Evolutionary conservation across 805 yeast genomes (phyloP).

Genomic region (Pichia cabralensis): DNA sequence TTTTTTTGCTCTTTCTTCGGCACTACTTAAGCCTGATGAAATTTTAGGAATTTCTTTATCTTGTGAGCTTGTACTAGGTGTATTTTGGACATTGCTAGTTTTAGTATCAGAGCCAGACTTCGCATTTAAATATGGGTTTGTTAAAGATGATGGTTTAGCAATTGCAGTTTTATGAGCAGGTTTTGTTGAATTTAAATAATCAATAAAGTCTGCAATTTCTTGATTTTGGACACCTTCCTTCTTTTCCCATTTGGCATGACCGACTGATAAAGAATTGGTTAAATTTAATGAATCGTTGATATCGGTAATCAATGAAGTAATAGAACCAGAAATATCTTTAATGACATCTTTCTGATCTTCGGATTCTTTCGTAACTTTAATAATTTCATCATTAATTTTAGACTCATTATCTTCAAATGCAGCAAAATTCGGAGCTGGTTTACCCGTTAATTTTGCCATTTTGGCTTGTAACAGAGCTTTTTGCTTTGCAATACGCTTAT

Average conservation of each 20-base stretch:
- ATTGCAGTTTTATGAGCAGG: slow-evolving; percentile 12
- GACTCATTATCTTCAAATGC: slow-evolving; percentile 46
- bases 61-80: too few relatives aligned
- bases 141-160: neutral
- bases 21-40: slow-evolving; percentile 18
- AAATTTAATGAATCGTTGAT: slow-evolving; percentile 25
- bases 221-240: slow-evolving; percentile 67
- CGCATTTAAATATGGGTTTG: slow-evolving; percentile 4
- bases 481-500: slow-evolving; percentile 68
- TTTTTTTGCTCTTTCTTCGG: slow-evolving; percentile 67
- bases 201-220: slow-evolving; percentile 53
- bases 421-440: slow-evolving; percentile 36
- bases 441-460: slow-evolving; percentile 91
- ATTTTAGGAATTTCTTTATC: too few relatives aligned
- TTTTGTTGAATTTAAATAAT: slow-evolving; percentile 34
- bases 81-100: too few relatives aligned
- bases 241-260: slow-evolving; percentile 66
- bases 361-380: slow-evolving; percentile 42
- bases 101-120: too few relatives aligned
- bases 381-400: slow-evolving; percentile 41
- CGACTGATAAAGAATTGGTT: slow-evolving; percentile 30
- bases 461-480: slow-evolving; percentile 72
- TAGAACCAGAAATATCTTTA: slow-evolving; percentile 61
- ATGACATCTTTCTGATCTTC: slow-evolving; percentile 50
- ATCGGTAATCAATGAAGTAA: slow-evolving; percentile 44